A percentile compares a stretch with the other conserved stretches of the same genome.
These are phyloP conservation scores for Pythium rishiriense DNA, from an alignment of 352 stramenopile genomes.

Conservation along the genomic window DNA sequence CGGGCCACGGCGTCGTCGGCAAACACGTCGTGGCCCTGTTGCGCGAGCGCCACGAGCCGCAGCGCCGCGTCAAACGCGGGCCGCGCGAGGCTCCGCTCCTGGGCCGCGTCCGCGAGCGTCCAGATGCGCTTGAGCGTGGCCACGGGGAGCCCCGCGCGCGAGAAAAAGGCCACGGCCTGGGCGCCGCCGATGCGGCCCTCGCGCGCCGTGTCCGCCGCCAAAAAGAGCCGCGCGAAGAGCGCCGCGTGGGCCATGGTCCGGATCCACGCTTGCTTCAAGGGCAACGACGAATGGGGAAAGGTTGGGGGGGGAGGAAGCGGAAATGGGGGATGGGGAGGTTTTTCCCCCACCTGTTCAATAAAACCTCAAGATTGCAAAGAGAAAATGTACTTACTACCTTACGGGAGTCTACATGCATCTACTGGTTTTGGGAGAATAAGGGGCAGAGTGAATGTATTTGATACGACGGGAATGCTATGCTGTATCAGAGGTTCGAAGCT, in stretches of 20 bases:
- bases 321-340: too few relatives aligned
- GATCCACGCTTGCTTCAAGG: slow-evolving; percentile 15
- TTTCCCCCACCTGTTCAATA: too few relatives aligned
- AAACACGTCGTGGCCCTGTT: slow-evolving; percentile 31
- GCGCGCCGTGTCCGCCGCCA: slow-evolving; percentile 29
- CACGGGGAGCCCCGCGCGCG: slow-evolving; percentile 26
- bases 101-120: slow-evolving; percentile 28
- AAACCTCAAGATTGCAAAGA: too few relatives aligned
- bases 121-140: slow-evolving; percentile 38
- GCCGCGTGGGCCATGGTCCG: neutral
- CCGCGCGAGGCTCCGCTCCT: slow-evolving; percentile 21
- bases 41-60: slow-evolving; percentile 32
- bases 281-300: too few relatives aligned
- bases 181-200: slow-evolving; percentile 23
- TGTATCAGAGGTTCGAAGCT: slow-evolving; percentile 9
- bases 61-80: slow-evolving; percentile 29
- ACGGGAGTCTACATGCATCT: too few relatives aligned
- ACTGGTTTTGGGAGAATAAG: too few relatives aligned
- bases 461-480: too few relatives aligned
- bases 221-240: slow-evolving; percentile 31
- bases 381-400: too few relatives aligned
- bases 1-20: neutral
- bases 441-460: too few relatives aligned
- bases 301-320: neutral
- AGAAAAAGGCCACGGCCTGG: slow-evolving; percentile 35